These are phyloP conservation scores for Lippia alba DNA, from an alignment of 305 asterid species.

Conservation along the genomic window DNA sequence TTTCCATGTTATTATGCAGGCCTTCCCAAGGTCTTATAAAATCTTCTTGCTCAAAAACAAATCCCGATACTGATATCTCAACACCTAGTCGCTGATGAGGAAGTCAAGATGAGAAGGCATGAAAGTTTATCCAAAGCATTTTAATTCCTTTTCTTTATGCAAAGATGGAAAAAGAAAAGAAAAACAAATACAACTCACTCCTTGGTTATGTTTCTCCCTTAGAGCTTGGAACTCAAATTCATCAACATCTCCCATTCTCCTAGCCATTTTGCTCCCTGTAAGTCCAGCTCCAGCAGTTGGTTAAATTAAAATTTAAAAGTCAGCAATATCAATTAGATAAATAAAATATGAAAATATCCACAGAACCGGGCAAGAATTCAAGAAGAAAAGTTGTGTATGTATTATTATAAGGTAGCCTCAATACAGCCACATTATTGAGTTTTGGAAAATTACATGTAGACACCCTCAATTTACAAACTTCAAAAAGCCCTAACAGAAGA, in stretches of 20 bases:
- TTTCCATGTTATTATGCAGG: slow-evolving; percentile 69
- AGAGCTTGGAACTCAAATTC: slow-evolving; percentile 89
- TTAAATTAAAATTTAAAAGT: slow-evolving; percentile 35
- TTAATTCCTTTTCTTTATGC: neutral
- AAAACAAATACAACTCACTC: slow-evolving; percentile 55
- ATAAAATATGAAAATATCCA: slow-evolving; percentile 28
- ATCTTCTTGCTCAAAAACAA: slow-evolving; percentile 87
- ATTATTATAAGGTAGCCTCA: neutral
- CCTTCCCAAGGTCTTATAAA: slow-evolving; percentile 91
- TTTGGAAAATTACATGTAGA: too few relatives aligned
- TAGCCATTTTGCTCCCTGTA: slow-evolving; percentile 93
- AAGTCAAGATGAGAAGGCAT: slow-evolving; percentile 25
- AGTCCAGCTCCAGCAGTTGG: slow-evolving; percentile 99
- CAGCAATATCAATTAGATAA: slow-evolving; percentile 32
- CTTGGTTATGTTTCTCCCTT: slow-evolving; percentile 94
- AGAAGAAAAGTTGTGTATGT: slow-evolving; percentile 1
- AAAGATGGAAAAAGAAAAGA: slow-evolving; percentile 13
- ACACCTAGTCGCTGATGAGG: slow-evolving; percentile 81
- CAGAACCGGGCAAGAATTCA: slow-evolving; percentile 28
- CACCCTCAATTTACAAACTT: too few relatives aligned
- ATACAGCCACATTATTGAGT: neutral
- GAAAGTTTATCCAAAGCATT: neutral
- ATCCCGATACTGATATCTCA: slow-evolving; percentile 85
- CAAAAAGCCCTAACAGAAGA: too few relatives aligned
- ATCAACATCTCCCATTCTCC: slow-evolving; percentile 94